These are phyloP conservation scores for Acacia concinna DNA, from an alignment of 331 rosid genomes.

Conservation along the genomic window DNA sequence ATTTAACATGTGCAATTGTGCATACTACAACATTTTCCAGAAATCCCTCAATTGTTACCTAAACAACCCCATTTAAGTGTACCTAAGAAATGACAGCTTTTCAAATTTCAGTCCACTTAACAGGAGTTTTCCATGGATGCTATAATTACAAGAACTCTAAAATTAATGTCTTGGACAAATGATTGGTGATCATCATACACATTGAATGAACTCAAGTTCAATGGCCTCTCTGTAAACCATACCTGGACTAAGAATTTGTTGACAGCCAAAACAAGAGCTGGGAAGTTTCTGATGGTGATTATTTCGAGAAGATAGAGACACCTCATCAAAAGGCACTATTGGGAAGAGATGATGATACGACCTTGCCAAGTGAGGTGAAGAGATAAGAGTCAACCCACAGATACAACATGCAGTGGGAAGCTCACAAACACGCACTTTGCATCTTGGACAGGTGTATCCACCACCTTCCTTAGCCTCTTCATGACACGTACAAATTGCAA, in stretches of 20 bases:
- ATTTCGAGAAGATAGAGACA: conserved; percentile 49
- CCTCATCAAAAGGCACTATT: conserved; percentile 82
- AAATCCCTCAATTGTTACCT: background rate
- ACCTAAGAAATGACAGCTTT: background rate
- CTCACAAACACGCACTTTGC: conserved; percentile 94
- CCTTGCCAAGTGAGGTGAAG: conserved; percentile 97
- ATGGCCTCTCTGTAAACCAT: conserved; percentile 32
- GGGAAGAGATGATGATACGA: conserved; percentile 98
- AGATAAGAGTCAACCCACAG: conserved; percentile 95
- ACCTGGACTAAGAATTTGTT: conserved; percentile 66
- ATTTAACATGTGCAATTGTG: background rate
- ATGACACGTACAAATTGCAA: conserved; percentile 91
- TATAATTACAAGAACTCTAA: conserved; percentile 16
- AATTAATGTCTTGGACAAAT: background rate
- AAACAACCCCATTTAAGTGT: background rate
- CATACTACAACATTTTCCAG: background rate
- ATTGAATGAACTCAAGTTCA: background rate
- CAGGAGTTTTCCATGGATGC: conserved; percentile 8
- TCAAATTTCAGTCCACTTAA: background rate
- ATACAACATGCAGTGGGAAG: conserved; percentile 92
- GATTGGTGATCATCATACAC: conserved; percentile 6
- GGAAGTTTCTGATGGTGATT: conserved; percentile 45
- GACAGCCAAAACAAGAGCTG: conserved; percentile 87
- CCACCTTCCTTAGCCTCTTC: conserved; percentile 89
- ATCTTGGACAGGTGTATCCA: conserved; percentile 92